phyloP scores from a whole-genome alignment of 139 green algal species.

The Diplosphaera chodatii region DNA sequence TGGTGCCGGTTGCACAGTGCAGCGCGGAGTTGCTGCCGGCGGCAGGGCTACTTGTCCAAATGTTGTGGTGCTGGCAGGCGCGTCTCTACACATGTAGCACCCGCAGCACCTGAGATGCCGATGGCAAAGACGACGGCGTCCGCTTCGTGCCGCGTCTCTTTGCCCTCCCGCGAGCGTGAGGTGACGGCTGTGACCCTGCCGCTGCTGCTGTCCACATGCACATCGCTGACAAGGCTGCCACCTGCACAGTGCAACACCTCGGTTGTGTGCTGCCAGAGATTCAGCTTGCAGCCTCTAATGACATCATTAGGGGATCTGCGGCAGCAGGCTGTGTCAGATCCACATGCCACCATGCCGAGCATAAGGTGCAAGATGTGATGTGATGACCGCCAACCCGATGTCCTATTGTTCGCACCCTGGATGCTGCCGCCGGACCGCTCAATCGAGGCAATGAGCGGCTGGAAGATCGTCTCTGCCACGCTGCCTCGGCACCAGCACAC shows the following conservation, averaged over 20 bases:
- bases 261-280: slow-evolving; percentile 2
- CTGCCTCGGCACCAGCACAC: slow-evolving; percentile 49
- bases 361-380: too few relatives aligned
- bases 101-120: slow-evolving; percentile 35
- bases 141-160: slow-evolving; percentile 27
- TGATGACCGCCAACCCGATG: too few relatives aligned
- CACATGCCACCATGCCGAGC: too few relatives aligned
- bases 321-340: too few relatives aligned
- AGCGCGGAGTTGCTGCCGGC: too few relatives aligned
- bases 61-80: too few relatives aligned
- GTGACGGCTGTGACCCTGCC: not conserved
- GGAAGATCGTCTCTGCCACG: slow-evolving; percentile 79
- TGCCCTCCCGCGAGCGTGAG: not conserved
- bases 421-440: slow-evolving; percentile 24
- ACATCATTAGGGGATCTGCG: too few relatives aligned
- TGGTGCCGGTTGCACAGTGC: too few relatives aligned
- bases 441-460: slow-evolving; percentile 61
- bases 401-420: slow-evolving; percentile 12
- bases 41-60: too few relatives aligned
- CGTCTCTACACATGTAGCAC: not conserved
- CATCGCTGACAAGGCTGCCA: slow-evolving; percentile 45
- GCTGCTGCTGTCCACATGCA: not conserved
- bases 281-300: too few relatives aligned
- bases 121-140: slow-evolving; percentile 85
- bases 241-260: slow-evolving; percentile 30